Evolutionary conservation across 2,329 filamentous ascomycete genomes (phyloP), one percentile per base, ranked within the genome.

Genomic region (Tetracladium maxilliforme): DNA sequence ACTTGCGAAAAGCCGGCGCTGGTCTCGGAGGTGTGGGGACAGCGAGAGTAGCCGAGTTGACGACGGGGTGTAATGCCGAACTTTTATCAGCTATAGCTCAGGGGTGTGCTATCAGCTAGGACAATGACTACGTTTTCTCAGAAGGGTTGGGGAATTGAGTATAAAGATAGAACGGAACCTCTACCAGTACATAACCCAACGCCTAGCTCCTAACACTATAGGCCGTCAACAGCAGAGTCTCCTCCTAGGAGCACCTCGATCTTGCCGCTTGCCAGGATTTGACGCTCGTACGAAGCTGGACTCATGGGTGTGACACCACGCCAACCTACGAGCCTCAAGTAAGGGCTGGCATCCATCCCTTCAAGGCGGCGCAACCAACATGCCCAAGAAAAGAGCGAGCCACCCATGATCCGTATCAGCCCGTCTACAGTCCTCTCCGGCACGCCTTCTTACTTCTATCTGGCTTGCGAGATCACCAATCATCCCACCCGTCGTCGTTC

Each of bases 401-500:
- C 13, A 22, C 13, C 15, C 15, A 14, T 11, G 21, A 22, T 14
- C 21, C 15, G 10, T 14, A 22, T 12, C 12, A 14, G 13, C 15
- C 10, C 21, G 15, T 14, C 12, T 11, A 12, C 10, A 22, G 13
- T 14, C 7, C 13, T 14, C 12, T 12, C 13, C 21, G 15, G 6
- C 14, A 19, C 3, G n/a, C 23, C 22, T 17, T 6, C 19, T 29
- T 32, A 7, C 28, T 23, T 35, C 37, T 38, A 6, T 40, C 29
- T n/a, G n/a, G n/a, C n/a, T n/a, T n/a, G n/a, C n/a, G n/a, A n/a
- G n/a, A 22, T 38, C 37, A 14, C 23, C 23, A 24, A n/a, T 41
- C 35, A 18, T 34, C 39, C 39, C 39, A 42, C n/a, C 27, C 33
- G 20, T 40, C 39, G 15, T 37, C 38, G 21, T 35, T 38, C 31